phyloP scores from a whole-genome alignment of 352 stramenopile species.

The Saprolegnia parasitica region DNA sequence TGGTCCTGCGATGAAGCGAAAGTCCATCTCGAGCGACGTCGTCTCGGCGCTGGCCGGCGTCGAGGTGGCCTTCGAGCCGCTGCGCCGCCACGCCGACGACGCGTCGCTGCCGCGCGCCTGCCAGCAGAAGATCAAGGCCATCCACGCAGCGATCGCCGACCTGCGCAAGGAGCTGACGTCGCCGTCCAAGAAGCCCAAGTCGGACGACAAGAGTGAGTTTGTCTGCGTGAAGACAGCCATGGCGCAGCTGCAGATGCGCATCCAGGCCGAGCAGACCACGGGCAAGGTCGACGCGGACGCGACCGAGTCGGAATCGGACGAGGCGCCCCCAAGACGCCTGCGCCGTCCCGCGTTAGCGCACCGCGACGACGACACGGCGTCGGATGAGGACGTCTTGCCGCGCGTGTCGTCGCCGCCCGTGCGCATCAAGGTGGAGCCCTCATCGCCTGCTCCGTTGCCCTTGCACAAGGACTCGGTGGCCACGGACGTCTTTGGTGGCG shows the following conservation, averaged over 20 bases:
- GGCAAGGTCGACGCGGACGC: constrained; percentile 12
- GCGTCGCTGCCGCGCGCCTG: constrained; percentile 11
- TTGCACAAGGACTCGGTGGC: not conserved
- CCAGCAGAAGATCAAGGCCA: constrained; percentile 11
- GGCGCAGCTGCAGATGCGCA: constrained; percentile 20
- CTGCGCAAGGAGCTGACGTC: not conserved
- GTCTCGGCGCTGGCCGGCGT: constrained; percentile 12
- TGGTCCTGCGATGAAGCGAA: not conserved
- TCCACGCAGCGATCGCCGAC: constrained; percentile 7
- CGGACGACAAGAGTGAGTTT: constrained; percentile 20
- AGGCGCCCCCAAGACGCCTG: not conserved
- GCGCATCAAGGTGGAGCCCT: not conserved
- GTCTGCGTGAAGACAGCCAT: constrained; percentile 20
- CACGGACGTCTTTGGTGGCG: not conserved
- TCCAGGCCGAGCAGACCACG: constrained; percentile 9
- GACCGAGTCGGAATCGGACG: constrained; percentile 19
- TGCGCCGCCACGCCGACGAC: constrained; percentile 5
- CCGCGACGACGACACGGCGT: not conserved
- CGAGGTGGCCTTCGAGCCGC: constrained; percentile 11
- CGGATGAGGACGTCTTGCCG: not conserved
- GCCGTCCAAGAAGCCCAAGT: not conserved
- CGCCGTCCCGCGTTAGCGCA: not conserved
- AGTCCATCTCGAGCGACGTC: not conserved
- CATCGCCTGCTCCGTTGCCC: not conserved
- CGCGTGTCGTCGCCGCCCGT: not conserved